Conservation (phyloP, 2,329 filamentous ascomycete genomes). For the Sarocladium oryzae region DNA sequence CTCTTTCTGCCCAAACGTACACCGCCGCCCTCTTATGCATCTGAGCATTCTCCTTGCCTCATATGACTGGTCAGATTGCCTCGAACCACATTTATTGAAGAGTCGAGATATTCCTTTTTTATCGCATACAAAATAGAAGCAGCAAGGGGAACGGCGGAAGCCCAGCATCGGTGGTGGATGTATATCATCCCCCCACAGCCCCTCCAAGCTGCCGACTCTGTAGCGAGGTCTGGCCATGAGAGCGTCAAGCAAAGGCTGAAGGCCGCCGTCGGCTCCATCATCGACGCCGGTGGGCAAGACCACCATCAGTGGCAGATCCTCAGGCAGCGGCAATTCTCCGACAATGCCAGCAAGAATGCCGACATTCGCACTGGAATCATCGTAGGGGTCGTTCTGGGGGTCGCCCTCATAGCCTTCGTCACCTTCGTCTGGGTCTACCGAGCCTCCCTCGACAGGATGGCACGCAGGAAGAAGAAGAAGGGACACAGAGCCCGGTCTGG, state of each 20-base stretch:
- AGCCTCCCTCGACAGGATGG: constrained; percentile 27
- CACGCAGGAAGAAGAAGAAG: constrained; percentile 19
- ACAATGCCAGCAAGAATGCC: constrained; percentile 22
- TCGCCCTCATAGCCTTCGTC: constrained; percentile 30
- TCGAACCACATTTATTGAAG: not conserved
- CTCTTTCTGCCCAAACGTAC: too few relatives aligned
- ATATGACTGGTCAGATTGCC: constrained; percentile 3
- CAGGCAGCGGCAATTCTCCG: constrained; percentile 16
- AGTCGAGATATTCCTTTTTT: too few relatives aligned
- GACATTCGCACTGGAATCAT: constrained; percentile 37
- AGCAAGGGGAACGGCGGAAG: not conserved
- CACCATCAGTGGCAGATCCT: too few relatives aligned
- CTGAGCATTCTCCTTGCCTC: not conserved
- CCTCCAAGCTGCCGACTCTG: constrained; percentile 4
- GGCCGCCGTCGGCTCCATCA: constrained; percentile 10
- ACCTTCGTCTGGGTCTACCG: constrained; percentile 36
- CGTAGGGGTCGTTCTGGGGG: constrained; percentile 33
- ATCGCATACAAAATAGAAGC: not conserved
- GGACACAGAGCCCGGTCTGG: constrained; percentile 21
- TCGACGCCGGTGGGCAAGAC: too few relatives aligned
- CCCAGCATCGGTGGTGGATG: constrained; percentile 18
- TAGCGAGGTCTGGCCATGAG: not conserved
- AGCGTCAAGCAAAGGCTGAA: not conserved
- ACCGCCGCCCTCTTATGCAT: too few relatives aligned
- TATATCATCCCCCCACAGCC: constrained; percentile 22